Conservation (phyloP, 139 green algal species). For the Coelastrella sp. region DNA sequence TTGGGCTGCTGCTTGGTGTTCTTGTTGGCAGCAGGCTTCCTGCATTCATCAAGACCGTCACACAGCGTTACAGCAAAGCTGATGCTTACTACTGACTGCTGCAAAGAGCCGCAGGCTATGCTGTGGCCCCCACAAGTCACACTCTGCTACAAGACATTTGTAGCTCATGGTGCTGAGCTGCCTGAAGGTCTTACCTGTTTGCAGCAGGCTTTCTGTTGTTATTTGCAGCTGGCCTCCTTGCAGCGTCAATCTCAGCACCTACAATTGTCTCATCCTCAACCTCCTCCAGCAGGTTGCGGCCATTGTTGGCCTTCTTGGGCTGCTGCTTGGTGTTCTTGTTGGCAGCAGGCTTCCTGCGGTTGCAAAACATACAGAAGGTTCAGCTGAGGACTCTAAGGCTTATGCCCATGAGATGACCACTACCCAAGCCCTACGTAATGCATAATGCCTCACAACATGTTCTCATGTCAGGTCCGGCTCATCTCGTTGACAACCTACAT, state of each 20-base stretch:
- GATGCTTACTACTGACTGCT: too few species aligned
- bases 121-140: too few species aligned
- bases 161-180: background rate
- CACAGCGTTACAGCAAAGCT: too few species aligned
- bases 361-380: background rate
- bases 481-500: too few species aligned
- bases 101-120: too few species aligned
- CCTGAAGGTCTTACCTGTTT: background rate
- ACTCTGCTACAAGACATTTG: too few species aligned
- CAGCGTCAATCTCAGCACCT: background rate
- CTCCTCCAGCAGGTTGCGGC: constrained; percentile 16
- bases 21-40: constrained; percentile 1
- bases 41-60: too few species aligned
- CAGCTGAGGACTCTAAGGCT: background rate
- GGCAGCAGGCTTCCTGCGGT: background rate
- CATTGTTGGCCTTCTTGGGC: constrained; percentile 13
- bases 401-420: background rate
- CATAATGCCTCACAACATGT: too few species aligned
- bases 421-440: background rate
- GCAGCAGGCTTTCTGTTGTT: background rate
- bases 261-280: background rate
- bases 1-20: constrained; percentile 8
- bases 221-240: background rate
- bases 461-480: too few species aligned
- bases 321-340: background rate